Percentiles rank a stretch among this genome's conserved stretches.
These are phyloP conservation scores for Grigorovia humatica DNA, from an alignment of 805 yeast species.

Conservation along the genomic window DNA sequence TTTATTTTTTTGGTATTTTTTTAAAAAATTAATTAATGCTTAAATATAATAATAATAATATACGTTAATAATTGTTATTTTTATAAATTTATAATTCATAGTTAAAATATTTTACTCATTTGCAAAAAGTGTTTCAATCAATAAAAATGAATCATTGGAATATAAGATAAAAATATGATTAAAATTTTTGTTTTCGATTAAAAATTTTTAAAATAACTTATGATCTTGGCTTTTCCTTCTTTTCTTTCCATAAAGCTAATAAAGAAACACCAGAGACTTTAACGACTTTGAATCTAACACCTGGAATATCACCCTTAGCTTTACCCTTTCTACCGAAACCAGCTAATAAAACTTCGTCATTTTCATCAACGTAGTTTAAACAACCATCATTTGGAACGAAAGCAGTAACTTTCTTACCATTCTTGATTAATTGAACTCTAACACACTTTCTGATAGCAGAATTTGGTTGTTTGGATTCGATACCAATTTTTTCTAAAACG, in stretches of 20 bases:
- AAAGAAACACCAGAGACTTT: constrained; percentile 99
- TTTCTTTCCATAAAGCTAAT: constrained; percentile 99
- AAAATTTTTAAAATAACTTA: constrained; percentile 31
- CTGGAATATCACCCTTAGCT: constrained; percentile 99
- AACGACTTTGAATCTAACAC: constrained; percentile 99
- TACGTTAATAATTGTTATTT: not conserved
- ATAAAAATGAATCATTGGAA: not conserved
- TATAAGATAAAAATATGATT: not conserved
- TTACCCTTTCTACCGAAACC: constrained; percentile 99
- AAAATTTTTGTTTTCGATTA: not conserved
- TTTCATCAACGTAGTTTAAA: constrained; percentile 98
- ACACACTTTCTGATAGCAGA: constrained; percentile 99
- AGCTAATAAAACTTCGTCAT: constrained; percentile 98
- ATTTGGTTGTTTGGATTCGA: constrained; percentile 99
- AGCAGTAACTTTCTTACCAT: constrained; percentile 99
- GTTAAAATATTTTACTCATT: not conserved
- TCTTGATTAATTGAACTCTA: constrained; percentile 99
- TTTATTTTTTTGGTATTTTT: not conserved
- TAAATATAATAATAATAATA: not conserved
- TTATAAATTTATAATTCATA: not conserved
- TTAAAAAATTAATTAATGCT: not conserved
- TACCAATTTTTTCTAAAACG: constrained; percentile 98
- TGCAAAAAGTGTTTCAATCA: not conserved
- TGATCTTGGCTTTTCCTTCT: constrained; percentile 99
- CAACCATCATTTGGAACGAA: constrained; percentile 99